phyloP scores from a whole-genome alignment of 176 grass and related monocot species.

The Musa schizocarpa region DNA sequence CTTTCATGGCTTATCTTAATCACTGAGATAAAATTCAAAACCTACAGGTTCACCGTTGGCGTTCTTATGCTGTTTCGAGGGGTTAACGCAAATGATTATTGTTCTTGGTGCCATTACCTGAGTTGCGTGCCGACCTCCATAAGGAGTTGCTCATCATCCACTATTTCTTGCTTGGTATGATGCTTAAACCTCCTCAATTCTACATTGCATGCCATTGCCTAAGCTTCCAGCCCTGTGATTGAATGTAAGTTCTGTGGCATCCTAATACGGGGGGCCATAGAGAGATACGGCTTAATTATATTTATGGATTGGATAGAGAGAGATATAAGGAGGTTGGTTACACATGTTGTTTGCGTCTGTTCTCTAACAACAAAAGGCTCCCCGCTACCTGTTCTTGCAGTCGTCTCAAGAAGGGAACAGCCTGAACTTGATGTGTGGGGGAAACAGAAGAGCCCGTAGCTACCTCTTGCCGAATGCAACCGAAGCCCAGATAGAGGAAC shows the following conservation, averaged over 20 bases:
- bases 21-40: background rate
- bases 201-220: background rate
- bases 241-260: too few relatives aligned
- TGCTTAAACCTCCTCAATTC: background rate
- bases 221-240: background rate
- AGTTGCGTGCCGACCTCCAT: constrained; percentile 54
- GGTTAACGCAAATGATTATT: constrained; percentile 64
- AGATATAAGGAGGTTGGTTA: too few relatives aligned
- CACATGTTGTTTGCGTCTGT: background rate
- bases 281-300: too few relatives aligned
- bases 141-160: constrained; percentile 48
- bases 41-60: constrained; percentile 48
- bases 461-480: constrained; percentile 35
- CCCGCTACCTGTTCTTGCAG: constrained; percentile 22
- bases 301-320: too few relatives aligned
- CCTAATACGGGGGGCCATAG: too few relatives aligned
- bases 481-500: constrained; percentile 27
- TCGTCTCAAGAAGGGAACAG: constrained; percentile 19
- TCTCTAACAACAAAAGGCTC: background rate
- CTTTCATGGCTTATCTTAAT: background rate
- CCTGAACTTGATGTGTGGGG: constrained; percentile 37
- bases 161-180: constrained; percentile 39
- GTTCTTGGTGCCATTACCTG: constrained; percentile 80
- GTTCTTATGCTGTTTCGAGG: constrained; percentile 55
- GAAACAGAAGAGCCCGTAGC: constrained; percentile 22